Conservation (phyloP, 1,139 yeast species). For the Lodderomyces parapsilosis region DNA sequence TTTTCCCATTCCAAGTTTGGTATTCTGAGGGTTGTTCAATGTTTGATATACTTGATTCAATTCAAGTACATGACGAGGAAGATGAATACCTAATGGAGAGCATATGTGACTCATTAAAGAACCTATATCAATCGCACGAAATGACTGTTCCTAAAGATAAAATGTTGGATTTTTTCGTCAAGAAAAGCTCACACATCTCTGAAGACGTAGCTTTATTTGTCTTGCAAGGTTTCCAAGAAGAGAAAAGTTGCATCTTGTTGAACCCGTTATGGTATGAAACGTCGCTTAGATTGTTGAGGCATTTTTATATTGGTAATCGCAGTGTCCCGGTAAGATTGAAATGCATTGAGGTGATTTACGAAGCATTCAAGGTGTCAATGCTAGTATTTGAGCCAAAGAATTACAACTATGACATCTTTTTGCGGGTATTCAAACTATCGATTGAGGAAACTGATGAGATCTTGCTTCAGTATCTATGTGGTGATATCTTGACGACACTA, state of each 20-base stretch:
- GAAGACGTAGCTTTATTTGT: constrained; percentile 39
- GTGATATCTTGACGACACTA: constrained; percentile 29
- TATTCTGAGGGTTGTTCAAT: constrained; percentile 44
- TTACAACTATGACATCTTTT: constrained; percentile 27
- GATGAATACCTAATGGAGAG: constrained; percentile 35
- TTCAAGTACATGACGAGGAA: constrained; percentile 27
- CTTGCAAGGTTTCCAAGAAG: constrained; percentile 47
- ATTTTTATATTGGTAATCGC: constrained; percentile 37
- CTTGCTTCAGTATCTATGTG: constrained; percentile 32
- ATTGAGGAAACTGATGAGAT: constrained; percentile 27
- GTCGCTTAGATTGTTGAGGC: constrained; percentile 41
- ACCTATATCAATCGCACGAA: constrained; percentile 33
- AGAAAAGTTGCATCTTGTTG: constrained; percentile 54
- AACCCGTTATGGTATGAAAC: constrained; percentile 54
- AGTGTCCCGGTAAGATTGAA: constrained; percentile 31
- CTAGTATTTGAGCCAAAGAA: constrained; percentile 24
- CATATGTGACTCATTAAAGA: constrained; percentile 36
- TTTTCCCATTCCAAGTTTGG: constrained; percentile 51
- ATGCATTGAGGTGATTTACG: constrained; percentile 43
- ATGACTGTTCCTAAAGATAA: constrained; percentile 46
- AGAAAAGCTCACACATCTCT: constrained; percentile 35
- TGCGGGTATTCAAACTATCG: constrained; percentile 30
- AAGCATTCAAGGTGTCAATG: constrained; percentile 39
- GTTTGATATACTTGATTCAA: constrained; percentile 27
- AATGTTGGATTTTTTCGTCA: constrained; percentile 44